Evolutionary conservation across 169 alveolate genomes (phyloP), one percentile per base, ranked within the genome.

Genomic region (Plasmodium gonderi): DNA sequence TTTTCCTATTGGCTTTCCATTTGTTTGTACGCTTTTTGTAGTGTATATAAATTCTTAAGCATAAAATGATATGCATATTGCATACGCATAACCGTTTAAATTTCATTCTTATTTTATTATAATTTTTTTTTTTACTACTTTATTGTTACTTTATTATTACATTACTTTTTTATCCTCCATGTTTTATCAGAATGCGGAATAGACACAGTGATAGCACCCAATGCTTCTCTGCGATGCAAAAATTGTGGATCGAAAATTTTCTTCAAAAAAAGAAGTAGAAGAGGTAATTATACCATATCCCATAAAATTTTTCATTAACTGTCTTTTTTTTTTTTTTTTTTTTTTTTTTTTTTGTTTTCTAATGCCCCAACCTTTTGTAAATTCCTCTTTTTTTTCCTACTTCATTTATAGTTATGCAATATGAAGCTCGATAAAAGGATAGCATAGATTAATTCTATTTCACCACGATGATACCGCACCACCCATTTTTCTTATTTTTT

Each of bases 211-310:
- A 94, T 96, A 49, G 97, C 96, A 83, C 97, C 97, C 20, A 95
- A 95, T n/a, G 96, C 98, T 1, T 96, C 97, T 2, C 96, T 96
- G 26, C 87, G 98, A 40, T 96, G 98, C 94, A 94, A 97, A 45
- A 96, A 95, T 75, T 96, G 98, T 89, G 98, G 98, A 69, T 96
- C 98, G 80, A 91, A 97, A 38, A 96, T 96, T 23, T 92, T 96
- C 64, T 96, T 95, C 93, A 96, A 96, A 91, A 96, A 96, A 79
- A 60, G 98, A 42, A 93, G 97, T 29, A 91, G 96, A 79, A 95
- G 96, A 78, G 96, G 97, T 96, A 75, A 68, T 51, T 65, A 7
- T 29, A 44, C 4, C 12, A 36, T 14, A 6, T 33, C 11, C 12
- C 8, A 29, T 8, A 64, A 69, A 6, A 8, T 7, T 11, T 78